Evolutionary conservation across 805 yeast species (phyloP).

Genomic region (Torulaspora delbrueckii): DNA sequence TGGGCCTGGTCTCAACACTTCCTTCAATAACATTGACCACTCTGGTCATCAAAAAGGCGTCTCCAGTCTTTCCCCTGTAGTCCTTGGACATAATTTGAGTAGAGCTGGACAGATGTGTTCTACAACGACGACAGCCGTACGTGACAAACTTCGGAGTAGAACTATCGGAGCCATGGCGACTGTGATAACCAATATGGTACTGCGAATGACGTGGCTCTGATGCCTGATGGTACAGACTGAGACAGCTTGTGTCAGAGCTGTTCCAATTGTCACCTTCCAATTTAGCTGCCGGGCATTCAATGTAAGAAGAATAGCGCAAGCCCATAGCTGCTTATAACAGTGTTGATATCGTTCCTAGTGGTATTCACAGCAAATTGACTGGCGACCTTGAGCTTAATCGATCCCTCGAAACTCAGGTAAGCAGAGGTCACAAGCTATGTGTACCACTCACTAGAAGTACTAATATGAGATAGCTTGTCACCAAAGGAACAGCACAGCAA

Average conservation of each 20-base stretch:
- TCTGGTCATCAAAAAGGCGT: constrained; percentile 49
- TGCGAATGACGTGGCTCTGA: constrained; percentile 10
- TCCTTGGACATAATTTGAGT: constrained; percentile 36
- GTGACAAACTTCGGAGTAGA: constrained; percentile 23
- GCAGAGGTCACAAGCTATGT: neutral
- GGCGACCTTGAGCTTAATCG: neutral
- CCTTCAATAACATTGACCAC: constrained; percentile 45
- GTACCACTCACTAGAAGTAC: neutral
- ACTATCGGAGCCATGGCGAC: constrained; percentile 7
- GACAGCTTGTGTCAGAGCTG: constrained; percentile 4
- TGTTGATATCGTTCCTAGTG: neutral
- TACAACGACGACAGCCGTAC: constrained; percentile 32
- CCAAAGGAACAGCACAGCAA: neutral
- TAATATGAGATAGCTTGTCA: neutral
- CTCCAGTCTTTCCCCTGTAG: constrained; percentile 54
- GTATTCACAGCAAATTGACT: neutral
- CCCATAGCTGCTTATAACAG: constrained; percentile 19
- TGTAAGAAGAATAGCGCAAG: constrained; percentile 27
- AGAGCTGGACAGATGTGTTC: constrained; percentile 32
- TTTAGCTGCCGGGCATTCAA: constrained; percentile 20
- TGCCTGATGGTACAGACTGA: constrained; percentile 11
- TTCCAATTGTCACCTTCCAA: constrained; percentile 8
- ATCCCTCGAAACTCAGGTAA: neutral
- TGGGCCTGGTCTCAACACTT: constrained; percentile 38
- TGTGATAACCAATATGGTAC: constrained; percentile 8